Percentiles rank a stretch among this genome's conserved stretches.
Evolutionary conservation across 352 stramenopile species (phyloP).

Genomic region (Poterioochromonas sp.): DNA sequence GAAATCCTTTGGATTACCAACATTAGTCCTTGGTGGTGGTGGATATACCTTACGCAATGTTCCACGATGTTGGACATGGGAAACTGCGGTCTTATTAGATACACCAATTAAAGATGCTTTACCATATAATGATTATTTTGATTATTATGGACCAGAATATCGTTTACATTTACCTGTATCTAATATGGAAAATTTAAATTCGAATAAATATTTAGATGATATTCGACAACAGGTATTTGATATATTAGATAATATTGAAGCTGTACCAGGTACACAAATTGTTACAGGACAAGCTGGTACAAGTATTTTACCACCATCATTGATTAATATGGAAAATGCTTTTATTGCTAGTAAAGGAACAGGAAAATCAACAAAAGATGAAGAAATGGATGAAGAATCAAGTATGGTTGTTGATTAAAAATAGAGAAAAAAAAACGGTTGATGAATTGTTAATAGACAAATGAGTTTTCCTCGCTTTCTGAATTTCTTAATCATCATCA

Average conservation of each 20-base stretch:
- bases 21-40: slow-evolving; percentile 87
- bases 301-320: slow-evolving; percentile 35
- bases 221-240: slow-evolving; percentile 51
- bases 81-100: slow-evolving; percentile 85
- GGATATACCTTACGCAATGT: slow-evolving; percentile 97
- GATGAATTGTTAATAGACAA: no score
- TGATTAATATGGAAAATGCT: not conserved
- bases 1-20: slow-evolving; percentile 89
- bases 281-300: slow-evolving; percentile 51
- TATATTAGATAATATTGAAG: slow-evolving; percentile 54
- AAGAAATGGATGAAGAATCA: not conserved
- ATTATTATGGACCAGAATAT: slow-evolving; percentile 97
- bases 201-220: slow-evolving; percentile 71
- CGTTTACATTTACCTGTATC: slow-evolving; percentile 89
- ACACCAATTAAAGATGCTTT: slow-evolving; percentile 77
- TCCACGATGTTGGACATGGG: slow-evolving; percentile 84
- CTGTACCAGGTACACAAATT: slow-evolving; percentile 56
- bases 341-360: not conserved
- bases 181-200: slow-evolving; percentile 98
- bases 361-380: not conserved
- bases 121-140: slow-evolving; percentile 99
- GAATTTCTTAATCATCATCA: no score
- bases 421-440: no score
- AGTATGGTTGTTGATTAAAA: not conserved
- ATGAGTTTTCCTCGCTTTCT: no score